These are phyloP conservation scores for Eutrema heterophyllum DNA, from an alignment of 345 rosid species.

Conservation along the genomic window DNA sequence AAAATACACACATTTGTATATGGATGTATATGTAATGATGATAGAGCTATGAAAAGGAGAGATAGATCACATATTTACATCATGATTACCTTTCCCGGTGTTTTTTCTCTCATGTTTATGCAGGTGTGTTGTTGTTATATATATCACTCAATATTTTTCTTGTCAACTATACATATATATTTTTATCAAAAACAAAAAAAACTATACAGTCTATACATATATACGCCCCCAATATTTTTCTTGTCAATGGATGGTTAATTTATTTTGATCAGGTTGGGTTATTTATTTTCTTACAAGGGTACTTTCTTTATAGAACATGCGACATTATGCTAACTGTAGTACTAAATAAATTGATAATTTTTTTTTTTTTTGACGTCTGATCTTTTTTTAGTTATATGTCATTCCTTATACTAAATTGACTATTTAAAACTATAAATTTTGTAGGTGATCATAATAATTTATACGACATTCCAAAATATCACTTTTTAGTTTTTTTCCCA, in stretches of 20 bases:
- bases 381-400: too few relatives aligned
- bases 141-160: background rate
- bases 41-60: background rate
- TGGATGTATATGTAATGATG: background rate
- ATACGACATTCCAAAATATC: too few relatives aligned
- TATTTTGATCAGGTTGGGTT: background rate
- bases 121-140: background rate
- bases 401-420: too few relatives aligned
- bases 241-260: background rate
- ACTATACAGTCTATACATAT: too few relatives aligned
- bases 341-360: background rate
- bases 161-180: background rate
- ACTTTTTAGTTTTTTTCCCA: too few relatives aligned
- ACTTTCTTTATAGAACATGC: too few relatives aligned
- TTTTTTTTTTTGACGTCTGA: too few relatives aligned
- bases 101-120: background rate
- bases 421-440: too few relatives aligned
- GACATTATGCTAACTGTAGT: too few relatives aligned
- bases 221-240: too few relatives aligned
- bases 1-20: background rate
- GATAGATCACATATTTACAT: slow-evolving; percentile 5
- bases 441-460: too few relatives aligned
- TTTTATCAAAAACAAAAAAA: too few relatives aligned
- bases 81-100: background rate
- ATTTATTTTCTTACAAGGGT: background rate